Conservation (phyloP, 805 yeast genomes). For the Metschnikowia drakensbergensis region DNA sequence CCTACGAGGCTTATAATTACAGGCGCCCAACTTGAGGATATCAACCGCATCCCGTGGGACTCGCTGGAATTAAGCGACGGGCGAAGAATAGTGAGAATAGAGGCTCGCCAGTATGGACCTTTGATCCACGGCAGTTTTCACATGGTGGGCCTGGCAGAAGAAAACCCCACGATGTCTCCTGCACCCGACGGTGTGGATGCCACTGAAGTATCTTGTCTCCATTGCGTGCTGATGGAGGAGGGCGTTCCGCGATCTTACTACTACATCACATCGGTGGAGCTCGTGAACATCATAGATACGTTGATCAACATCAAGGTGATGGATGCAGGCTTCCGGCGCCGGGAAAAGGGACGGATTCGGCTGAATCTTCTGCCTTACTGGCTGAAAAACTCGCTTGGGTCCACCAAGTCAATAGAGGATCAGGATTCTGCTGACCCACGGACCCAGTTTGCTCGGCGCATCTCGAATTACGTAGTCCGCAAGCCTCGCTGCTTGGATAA, state of each 20-base stretch:
- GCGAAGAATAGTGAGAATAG: slow-evolving; percentile 56
- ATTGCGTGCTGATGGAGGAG: slow-evolving; percentile 30
- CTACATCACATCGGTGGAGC: slow-evolving; percentile 66
- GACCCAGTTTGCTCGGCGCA: slow-evolving; percentile 56
- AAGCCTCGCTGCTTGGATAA: slow-evolving; percentile 69
- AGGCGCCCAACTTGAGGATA: slow-evolving; percentile 44
- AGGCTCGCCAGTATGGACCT: slow-evolving; percentile 48
- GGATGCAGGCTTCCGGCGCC: slow-evolving; percentile 50
- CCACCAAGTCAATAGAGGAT: slow-evolving; percentile 31
- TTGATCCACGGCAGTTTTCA: slow-evolving; percentile 47
- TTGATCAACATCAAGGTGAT: slow-evolving; percentile 48
- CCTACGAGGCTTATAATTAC: slow-evolving; percentile 48
- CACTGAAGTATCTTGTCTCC: slow-evolving; percentile 58
- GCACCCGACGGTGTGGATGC: slow-evolving; percentile 42
- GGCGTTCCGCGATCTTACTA: slow-evolving; percentile 28
- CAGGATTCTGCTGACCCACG: slow-evolving; percentile 7
- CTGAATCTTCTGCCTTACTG: slow-evolving; percentile 65
- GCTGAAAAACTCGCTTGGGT: slow-evolving; percentile 56
- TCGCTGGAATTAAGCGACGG: slow-evolving; percentile 44
- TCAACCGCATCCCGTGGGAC: slow-evolving; percentile 53
- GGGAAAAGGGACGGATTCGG: slow-evolving; percentile 64
- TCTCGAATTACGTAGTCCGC: slow-evolving; percentile 58
- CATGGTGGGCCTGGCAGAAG: slow-evolving; percentile 47
- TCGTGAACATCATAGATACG: slow-evolving; percentile 59
- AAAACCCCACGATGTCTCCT: slow-evolving; percentile 41